Evolutionary conservation across 495 filamentous ascomycete genomes (phyloP).

Genomic region (Letharia lupina): DNA sequence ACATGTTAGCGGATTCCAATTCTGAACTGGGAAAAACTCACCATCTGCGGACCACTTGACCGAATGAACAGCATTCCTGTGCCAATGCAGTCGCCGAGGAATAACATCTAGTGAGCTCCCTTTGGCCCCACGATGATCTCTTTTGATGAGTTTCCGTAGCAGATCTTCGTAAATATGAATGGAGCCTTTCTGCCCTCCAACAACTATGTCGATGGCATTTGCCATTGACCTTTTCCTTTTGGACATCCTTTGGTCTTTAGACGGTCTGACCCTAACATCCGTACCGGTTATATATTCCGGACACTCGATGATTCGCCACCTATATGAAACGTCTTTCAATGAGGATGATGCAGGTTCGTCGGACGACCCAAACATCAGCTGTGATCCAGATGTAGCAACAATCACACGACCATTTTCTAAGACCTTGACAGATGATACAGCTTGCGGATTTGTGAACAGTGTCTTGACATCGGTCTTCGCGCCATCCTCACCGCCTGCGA

Average conservation of each 20-base stretch:
- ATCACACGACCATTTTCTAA: slow-evolving; percentile 34
- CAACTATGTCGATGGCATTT: slow-evolving; percentile 53
- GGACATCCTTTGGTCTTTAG: slow-evolving; percentile 19
- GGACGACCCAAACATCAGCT: slow-evolving; percentile 21
- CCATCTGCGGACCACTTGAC: slow-evolving; percentile 89
- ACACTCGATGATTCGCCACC: slow-evolving; percentile 46
- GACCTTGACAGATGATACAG: slow-evolving; percentile 29
- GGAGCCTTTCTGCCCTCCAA: slow-evolving; percentile 65
- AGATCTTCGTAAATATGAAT: slow-evolving; percentile 74
- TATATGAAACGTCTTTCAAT: slow-evolving; percentile 35
- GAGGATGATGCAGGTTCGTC: background rate
- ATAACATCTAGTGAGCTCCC: slow-evolving; percentile 35
- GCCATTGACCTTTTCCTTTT: slow-evolving; percentile 30
- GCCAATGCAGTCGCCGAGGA: slow-evolving; percentile 72
- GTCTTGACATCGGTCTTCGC: slow-evolving; percentile 18
- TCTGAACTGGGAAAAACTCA: slow-evolving; percentile 35
- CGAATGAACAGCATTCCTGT: slow-evolving; percentile 68
- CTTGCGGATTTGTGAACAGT: slow-evolving; percentile 22
- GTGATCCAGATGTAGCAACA: slow-evolving; percentile 26
- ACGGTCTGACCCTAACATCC: slow-evolving; percentile 40
- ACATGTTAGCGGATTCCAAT: slow-evolving; percentile 15
- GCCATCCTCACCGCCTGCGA: slow-evolving; percentile 11
- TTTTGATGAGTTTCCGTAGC: slow-evolving; percentile 43
- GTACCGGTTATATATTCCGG: slow-evolving; percentile 50
- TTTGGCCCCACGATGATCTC: slow-evolving; percentile 30